Percentiles rank a stretch among this genome's conserved stretches.
These are phyloP conservation scores for Boletus coccyginus DNA, from an alignment of 768 basidiomycete species.

Conservation along the genomic window DNA sequence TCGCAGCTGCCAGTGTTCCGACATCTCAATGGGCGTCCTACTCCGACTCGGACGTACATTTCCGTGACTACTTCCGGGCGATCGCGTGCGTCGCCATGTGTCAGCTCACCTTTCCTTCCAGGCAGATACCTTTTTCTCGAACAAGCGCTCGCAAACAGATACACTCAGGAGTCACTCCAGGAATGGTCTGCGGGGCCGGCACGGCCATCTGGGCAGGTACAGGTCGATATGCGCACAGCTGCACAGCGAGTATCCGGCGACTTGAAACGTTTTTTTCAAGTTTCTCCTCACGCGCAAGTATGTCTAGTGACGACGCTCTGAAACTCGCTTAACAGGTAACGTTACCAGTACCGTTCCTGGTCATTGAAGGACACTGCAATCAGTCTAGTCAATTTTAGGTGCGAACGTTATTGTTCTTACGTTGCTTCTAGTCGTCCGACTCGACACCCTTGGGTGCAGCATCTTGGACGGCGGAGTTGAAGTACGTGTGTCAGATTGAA, in stretches of 20 bases:
- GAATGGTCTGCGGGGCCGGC: background rate
- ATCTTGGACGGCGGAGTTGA: background rate
- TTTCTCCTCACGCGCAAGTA: background rate
- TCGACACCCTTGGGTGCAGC: background rate
- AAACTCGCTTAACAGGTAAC: conserved; percentile 14
- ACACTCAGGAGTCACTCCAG: background rate
- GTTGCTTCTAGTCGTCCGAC: no score
- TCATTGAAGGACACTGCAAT: background rate
- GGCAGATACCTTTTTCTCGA: background rate
- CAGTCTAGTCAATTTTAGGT: no score
- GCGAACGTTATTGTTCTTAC: no score
- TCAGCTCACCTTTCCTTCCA: background rate
- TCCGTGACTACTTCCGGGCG: background rate
- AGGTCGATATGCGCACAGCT: background rate
- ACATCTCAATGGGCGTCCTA: background rate
- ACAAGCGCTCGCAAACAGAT: background rate
- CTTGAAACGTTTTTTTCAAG: conserved; percentile 11
- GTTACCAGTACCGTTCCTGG: conserved; percentile 6
- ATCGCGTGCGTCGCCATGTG: background rate
- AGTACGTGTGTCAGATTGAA: background rate
- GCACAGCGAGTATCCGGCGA: background rate
- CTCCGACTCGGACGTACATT: background rate
- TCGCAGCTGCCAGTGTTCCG: background rate
- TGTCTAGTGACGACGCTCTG: background rate
- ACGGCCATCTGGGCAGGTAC: background rate